phyloP scores from a whole-genome alignment of 2,329 filamentous ascomycete genomes.

The Metarhizium robertsii region DNA sequence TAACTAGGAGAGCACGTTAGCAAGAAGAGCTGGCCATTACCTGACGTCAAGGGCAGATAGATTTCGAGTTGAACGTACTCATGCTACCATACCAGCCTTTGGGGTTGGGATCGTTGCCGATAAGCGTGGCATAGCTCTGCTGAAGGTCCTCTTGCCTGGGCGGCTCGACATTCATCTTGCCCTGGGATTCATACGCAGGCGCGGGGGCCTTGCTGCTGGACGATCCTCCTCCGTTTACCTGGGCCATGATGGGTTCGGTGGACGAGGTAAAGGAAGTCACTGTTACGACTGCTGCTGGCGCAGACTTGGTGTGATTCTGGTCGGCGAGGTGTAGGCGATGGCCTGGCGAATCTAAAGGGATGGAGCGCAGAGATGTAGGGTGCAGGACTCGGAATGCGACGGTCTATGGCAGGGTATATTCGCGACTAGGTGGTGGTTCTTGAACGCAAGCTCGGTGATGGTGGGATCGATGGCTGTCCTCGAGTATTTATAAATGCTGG shows the following conservation, averaged over 20 bases:
- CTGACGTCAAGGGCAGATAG: not conserved
- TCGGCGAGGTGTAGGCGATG: not conserved
- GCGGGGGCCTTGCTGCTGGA: constrained; percentile 19
- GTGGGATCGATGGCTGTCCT: no score
- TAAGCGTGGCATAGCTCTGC: constrained; percentile 61
- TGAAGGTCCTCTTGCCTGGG: constrained; percentile 78
- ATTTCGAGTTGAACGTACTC: constrained; percentile 46
- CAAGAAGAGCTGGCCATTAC: not conserved
- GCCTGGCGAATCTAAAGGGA: not conserved
- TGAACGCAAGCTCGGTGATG: no score
- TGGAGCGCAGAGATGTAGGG: no score
- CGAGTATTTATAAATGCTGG: not conserved
- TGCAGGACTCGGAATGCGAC: not conserved
- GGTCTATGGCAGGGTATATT: no score
- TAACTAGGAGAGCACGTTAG: constrained; percentile 39
- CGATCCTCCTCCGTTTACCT: constrained; percentile 17
- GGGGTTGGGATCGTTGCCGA: constrained; percentile 55
- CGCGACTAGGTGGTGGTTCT: no score
- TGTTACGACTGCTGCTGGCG: not conserved
- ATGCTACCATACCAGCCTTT: constrained; percentile 87
- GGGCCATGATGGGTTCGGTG: constrained; percentile 11
- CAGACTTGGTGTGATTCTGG: not conserved
- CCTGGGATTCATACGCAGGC: constrained; percentile 21
- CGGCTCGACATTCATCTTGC: constrained; percentile 64
- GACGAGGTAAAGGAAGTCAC: constrained; percentile 11